A percentile compares a stretch with the other conserved stretches of the same genome.
These are phyloP conservation scores for Pleurotus djamor DNA, from an alignment of 768 basidiomycete species.

Conservation along the genomic window DNA sequence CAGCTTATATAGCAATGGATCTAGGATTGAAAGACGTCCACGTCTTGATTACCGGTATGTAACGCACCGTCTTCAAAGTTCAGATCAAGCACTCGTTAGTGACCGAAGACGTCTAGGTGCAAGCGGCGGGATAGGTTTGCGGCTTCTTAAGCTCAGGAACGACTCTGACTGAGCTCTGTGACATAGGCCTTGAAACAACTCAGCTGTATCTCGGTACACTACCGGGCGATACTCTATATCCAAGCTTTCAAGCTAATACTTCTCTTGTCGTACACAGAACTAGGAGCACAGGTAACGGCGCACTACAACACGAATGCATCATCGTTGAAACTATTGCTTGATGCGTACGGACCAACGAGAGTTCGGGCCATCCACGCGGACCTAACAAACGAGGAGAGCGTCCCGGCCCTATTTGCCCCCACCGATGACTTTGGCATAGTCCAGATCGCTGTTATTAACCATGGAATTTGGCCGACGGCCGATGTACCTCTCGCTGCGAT, in stretches of 20 bases:
- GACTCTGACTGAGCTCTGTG: neutral
- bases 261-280: constrained; percentile 36
- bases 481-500: constrained; percentile 53
- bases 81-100: neutral
- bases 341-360: constrained; percentile 28
- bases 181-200: constrained; percentile 49
- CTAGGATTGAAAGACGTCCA: constrained; percentile 58
- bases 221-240: neutral
- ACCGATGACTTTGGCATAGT: constrained; percentile 43
- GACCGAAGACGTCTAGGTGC: constrained; percentile 43
- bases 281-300: constrained; percentile 69
- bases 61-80: neutral
- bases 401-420: constrained; percentile 46
- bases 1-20: constrained; percentile 32
- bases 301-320: constrained; percentile 60
- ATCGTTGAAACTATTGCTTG: constrained; percentile 37
- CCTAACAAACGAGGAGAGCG: constrained; percentile 54
- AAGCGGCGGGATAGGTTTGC: constrained; percentile 64
- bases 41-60: constrained; percentile 64
- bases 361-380: constrained; percentile 50
- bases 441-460: constrained; percentile 61
- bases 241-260: neutral
- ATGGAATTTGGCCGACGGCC: constrained; percentile 48
- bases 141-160: no score
- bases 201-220: constrained; percentile 52